Conservation (phyloP, 352 stramenopile genomes). For the Elongisporangium anandrum region DNA sequence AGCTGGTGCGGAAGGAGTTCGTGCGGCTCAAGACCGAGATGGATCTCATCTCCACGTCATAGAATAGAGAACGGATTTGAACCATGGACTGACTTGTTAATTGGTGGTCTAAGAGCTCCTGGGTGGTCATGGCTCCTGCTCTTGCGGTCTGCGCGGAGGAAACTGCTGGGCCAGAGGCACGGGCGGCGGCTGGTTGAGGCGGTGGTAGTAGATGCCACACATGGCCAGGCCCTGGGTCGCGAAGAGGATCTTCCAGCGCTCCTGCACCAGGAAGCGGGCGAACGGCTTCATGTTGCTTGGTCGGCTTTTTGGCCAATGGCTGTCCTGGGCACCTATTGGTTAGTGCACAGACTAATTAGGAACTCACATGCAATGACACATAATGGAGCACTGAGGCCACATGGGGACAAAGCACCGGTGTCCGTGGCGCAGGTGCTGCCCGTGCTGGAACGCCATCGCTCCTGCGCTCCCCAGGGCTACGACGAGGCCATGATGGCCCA, state of each 20-base stretch:
- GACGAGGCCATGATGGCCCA: neutral
- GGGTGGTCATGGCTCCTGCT: no score
- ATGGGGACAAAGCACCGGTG: neutral
- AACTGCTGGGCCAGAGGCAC: neutral
- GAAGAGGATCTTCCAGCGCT: neutral
- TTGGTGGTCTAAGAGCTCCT: neutral
- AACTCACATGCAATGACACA: neutral
- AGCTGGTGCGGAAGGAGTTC: conserved; percentile 19
- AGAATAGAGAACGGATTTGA: neutral
- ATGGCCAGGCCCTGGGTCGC: neutral
- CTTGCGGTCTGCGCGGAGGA: neutral
- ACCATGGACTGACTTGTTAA: neutral
- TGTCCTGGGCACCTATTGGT: neutral
- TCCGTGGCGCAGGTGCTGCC: neutral
- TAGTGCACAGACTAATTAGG: neutral
- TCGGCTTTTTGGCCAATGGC: neutral
- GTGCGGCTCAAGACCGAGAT: conserved; percentile 11
- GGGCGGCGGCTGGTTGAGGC: neutral
- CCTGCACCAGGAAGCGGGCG: neutral
- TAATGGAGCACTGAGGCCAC: neutral
- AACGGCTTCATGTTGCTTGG: neutral
- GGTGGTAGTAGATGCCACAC: neutral
- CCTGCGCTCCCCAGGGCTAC: neutral
- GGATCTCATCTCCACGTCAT: neutral
- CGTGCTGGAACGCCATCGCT: neutral